These are phyloP conservation scores for Aspergillus affinis DNA, from an alignment of 495 filamentous ascomycete species.

Conservation along the genomic window DNA sequence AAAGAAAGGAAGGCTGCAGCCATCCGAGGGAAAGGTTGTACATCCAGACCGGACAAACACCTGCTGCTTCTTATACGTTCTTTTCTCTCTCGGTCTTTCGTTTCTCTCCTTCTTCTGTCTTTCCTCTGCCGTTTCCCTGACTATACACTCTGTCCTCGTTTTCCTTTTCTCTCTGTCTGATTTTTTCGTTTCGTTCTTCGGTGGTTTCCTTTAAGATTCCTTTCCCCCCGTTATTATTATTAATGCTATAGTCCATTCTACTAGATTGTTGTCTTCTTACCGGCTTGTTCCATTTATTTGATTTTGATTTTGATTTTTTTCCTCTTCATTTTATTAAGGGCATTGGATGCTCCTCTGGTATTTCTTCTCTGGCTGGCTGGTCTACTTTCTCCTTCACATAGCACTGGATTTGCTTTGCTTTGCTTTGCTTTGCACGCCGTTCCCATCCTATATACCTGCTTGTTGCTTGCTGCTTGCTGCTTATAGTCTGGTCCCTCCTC, in stretches of 20 bases:
- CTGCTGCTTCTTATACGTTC: slow-evolving; percentile 12
- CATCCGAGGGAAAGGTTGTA: slow-evolving; percentile 26
- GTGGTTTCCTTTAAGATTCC: slow-evolving; percentile 11
- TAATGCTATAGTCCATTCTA: neutral
- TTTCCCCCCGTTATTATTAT: slow-evolving; percentile 1
- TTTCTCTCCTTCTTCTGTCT: neutral
- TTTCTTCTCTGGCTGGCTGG: neutral
- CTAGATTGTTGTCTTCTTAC: slow-evolving; percentile 1
- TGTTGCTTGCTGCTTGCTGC: neutral
- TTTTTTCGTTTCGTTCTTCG: neutral
- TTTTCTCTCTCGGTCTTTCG: slow-evolving; percentile 9
- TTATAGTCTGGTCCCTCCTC: neutral
- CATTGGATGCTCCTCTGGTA: neutral
- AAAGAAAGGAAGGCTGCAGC: slow-evolving; percentile 22
- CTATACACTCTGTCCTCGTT: neutral
- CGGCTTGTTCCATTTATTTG: neutral
- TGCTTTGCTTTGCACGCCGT: neutral
- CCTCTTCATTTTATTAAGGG: neutral
- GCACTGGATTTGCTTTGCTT: neutral
- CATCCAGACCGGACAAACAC: slow-evolving; percentile 29
- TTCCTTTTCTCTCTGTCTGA: slow-evolving; percentile 6
- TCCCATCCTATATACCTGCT: neutral
- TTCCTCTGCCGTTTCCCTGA: slow-evolving; percentile 1
- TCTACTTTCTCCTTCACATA: neutral
- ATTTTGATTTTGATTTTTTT: slow-evolving; percentile 1